Percentiles rank a stretch among this genome's conserved stretches.
phyloP scores from a whole-genome alignment of 768 basidiomycete genomes.

The Guyanaporus albipodus region DNA sequence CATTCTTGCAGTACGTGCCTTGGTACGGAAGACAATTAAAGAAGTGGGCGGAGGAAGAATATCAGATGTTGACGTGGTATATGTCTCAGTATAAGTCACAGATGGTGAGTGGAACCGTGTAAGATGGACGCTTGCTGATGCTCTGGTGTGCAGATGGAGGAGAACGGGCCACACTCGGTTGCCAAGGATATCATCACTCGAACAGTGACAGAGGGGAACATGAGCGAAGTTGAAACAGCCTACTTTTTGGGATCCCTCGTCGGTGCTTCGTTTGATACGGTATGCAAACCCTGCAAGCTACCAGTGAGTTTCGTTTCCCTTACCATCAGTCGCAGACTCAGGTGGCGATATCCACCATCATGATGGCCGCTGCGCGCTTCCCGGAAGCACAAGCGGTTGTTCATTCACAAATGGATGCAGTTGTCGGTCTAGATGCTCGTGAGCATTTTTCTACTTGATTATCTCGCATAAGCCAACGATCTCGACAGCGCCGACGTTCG shows the following conservation, averaged over 20 bases:
- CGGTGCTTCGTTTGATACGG: slow-evolving; percentile 60
- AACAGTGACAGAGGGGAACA: slow-evolving; percentile 41
- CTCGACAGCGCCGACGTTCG: slow-evolving; percentile 36
- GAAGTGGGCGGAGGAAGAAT: slow-evolving; percentile 51
- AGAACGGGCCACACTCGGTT: slow-evolving; percentile 33
- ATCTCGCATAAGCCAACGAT: neutral
- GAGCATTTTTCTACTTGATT: neutral
- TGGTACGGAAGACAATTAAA: slow-evolving; percentile 56
- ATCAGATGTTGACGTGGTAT: slow-evolving; percentile 45
- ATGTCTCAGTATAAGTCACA: slow-evolving; percentile 41
- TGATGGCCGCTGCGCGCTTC: slow-evolving; percentile 37
- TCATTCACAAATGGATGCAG: slow-evolving; percentile 35
- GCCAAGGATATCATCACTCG: slow-evolving; percentile 51
- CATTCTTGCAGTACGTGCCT: slow-evolving; percentile 46
- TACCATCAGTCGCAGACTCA: slow-evolving; percentile 19
- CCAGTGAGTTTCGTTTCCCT: neutral
- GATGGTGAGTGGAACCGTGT: slow-evolving; percentile 31
- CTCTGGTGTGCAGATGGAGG: slow-evolving; percentile 4
- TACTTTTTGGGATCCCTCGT: slow-evolving; percentile 61
- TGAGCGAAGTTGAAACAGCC: slow-evolving; percentile 50
- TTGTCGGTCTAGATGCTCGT: slow-evolving; percentile 36
- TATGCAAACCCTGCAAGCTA: slow-evolving; percentile 4
- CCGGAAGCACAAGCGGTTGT: slow-evolving; percentile 33
- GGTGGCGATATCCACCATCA: slow-evolving; percentile 26
- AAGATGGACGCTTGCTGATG: neutral